A percentile compares a stretch with the other conserved stretches of the same genome.
These are phyloP conservation scores for Euclidium syriacum DNA, from an alignment of 345 rosid species.

Conservation along the genomic window DNA sequence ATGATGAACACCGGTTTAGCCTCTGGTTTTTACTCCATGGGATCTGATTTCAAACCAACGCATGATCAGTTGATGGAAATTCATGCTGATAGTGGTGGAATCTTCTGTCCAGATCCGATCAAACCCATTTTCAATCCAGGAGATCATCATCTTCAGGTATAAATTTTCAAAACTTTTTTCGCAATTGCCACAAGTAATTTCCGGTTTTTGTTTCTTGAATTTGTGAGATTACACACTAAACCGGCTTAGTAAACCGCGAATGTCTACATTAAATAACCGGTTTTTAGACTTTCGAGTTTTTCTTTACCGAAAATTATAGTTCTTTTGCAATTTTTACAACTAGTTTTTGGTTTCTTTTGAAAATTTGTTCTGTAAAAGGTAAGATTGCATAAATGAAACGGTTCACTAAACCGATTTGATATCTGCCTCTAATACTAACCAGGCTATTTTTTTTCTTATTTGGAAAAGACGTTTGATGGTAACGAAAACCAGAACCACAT, in stretches of 20 bases:
- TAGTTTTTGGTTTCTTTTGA: not conserved
- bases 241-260: too few species aligned
- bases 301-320: too few species aligned
- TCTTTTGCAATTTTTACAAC: too few species aligned
- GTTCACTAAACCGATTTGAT: not conserved
- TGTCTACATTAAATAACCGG: too few species aligned
- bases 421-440: not conserved
- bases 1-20: conserved; percentile 37
- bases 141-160: conserved; percentile 50
- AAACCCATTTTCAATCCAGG: conserved; percentile 46
- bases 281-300: too few species aligned
- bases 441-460: not conserved
- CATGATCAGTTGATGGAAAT: conserved; percentile 60
- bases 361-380: not conserved
- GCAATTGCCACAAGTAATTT: not conserved
- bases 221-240: not conserved
- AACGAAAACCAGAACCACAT: conserved; percentile 25
- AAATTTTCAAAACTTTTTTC: not conserved
- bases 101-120: conserved; percentile 49
- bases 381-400: not conserved
- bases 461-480: conserved; percentile 4
- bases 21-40: conserved; percentile 44
- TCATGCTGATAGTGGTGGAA: conserved; percentile 56
- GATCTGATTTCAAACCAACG: conserved; percentile 42
- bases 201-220: not conserved